Evolutionary conservation across 345 rosid genomes (phyloP).

Genomic region (Eucalyptus pauciflora): DNA sequence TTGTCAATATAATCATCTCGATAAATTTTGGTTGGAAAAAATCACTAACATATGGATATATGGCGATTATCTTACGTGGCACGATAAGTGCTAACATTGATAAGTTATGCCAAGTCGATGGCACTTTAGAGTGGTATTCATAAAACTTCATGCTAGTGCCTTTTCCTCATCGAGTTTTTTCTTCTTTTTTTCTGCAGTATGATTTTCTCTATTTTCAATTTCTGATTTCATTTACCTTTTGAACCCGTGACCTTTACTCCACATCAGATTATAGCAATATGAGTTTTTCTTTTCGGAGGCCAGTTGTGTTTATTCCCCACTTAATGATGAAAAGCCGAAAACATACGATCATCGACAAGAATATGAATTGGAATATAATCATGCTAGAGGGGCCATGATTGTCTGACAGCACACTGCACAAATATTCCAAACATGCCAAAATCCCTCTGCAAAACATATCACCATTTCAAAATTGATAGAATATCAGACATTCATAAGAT

Average conservation of each 20-base stretch:
- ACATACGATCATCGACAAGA: not conserved
- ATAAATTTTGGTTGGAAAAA: not conserved
- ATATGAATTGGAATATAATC: not conserved
- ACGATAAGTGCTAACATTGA: accelerated
- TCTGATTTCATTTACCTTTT: not conserved
- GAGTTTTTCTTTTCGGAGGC: not conserved
- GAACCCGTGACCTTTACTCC: not conserved
- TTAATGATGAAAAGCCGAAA: not conserved
- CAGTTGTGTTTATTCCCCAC: not conserved
- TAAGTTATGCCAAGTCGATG: accelerated
- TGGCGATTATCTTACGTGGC: accelerated
- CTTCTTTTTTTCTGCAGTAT: not conserved
- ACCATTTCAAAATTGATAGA: not conserved
- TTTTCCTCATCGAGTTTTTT: not conserved
- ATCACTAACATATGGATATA: no score
- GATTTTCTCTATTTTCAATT: not conserved
- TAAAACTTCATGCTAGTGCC: not conserved
- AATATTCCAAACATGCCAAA: not conserved
- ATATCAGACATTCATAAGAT: not conserved
- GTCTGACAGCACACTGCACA: not conserved
- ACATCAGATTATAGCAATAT: not conserved
- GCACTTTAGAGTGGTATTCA: not conserved
- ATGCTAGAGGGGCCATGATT: not conserved
- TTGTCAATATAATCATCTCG: accelerated
- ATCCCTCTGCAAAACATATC: not conserved